A percentile compares a stretch with the other conserved stretches of the same genome.
These are phyloP conservation scores for Ustilago crameri DNA, from an alignment of 1,284 basidiomycete genomes.

Conservation along the genomic window DNA sequence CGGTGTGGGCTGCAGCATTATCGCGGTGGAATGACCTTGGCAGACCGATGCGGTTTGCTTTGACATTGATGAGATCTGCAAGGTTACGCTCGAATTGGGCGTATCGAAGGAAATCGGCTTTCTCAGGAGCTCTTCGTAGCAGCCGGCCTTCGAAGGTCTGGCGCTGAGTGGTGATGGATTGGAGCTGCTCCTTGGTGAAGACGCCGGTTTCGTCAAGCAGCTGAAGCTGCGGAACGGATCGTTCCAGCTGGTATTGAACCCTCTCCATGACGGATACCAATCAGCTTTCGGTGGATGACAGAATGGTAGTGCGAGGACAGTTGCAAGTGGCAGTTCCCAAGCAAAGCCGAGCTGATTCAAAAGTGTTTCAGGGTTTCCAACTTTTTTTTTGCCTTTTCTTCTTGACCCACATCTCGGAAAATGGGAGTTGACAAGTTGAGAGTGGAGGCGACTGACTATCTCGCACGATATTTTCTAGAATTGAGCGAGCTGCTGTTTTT, in stretches of 20 bases:
- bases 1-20: constrained; percentile 67
- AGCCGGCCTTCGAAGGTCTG: constrained; percentile 85
- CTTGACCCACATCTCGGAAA: background rate
- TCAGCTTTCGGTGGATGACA: background rate
- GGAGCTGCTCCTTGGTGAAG: constrained; percentile 78
- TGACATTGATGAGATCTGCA: constrained; percentile 47
- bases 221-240: constrained; percentile 95
- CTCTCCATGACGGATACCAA: constrained; percentile 78
- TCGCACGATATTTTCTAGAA: constrained; percentile 10
- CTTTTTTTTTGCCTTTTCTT: constrained; percentile 3
- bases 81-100: constrained; percentile 85
- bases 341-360: background rate
- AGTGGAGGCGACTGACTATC: constrained; percentile 1
- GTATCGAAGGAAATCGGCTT: constrained; percentile 90
- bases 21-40: constrained; percentile 50
- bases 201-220: constrained; percentile 87
- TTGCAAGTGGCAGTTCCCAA: too few relatives aligned
- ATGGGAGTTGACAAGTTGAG: too few relatives aligned
- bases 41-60: constrained; percentile 43
- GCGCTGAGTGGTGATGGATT: constrained; percentile 85
- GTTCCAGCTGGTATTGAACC: constrained; percentile 93
- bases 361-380: background rate
- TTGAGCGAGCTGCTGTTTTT: background rate
- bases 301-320: too few relatives aligned
- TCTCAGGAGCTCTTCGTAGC: constrained; percentile 82